These are phyloP conservation scores for Talaromyces borbonicus DNA, from an alignment of 495 filamentous ascomycete species.

Conservation along the genomic window DNA sequence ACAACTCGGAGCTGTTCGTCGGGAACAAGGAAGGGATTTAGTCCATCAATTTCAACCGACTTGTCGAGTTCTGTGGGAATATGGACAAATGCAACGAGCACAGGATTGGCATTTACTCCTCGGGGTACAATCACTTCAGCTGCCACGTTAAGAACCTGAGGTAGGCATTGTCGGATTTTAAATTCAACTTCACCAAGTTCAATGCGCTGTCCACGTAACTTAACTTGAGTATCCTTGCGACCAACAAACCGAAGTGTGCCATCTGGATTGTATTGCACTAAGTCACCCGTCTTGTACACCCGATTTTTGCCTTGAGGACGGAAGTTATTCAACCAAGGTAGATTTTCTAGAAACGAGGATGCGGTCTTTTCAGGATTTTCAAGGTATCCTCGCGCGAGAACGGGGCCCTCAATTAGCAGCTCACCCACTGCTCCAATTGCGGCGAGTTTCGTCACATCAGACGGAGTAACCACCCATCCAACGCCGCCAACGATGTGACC, in stretches of 20 bases:
- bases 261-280: not conserved
- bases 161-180: conserved; percentile 10
- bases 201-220: conserved; percentile 43
- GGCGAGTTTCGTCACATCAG: conserved; percentile 28
- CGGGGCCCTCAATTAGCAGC: conserved; percentile 38
- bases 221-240: conserved; percentile 40
- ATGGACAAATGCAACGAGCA: not conserved
- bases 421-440: conserved; percentile 40
- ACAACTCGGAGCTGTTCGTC: too few species aligned
- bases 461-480: conserved; percentile 37
- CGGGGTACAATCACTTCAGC: conserved; percentile 6
- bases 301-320: conserved; percentile 15
- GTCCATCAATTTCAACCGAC: too few species aligned
- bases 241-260: not conserved
- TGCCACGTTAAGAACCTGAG: conserved; percentile 14
- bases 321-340: conserved; percentile 19
- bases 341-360: conserved; percentile 31
- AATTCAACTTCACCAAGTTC: conserved; percentile 44
- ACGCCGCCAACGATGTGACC: not conserved
- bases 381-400: conserved; percentile 35
- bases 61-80: too few species aligned
- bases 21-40: too few species aligned
- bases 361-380: conserved; percentile 26
- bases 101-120: not conserved
- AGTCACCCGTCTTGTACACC: conserved; percentile 4